These are phyloP conservation scores for Ceratobasidium sp. DNA, from an alignment of 1,284 basidiomycete species.

Conservation along the genomic window DNA sequence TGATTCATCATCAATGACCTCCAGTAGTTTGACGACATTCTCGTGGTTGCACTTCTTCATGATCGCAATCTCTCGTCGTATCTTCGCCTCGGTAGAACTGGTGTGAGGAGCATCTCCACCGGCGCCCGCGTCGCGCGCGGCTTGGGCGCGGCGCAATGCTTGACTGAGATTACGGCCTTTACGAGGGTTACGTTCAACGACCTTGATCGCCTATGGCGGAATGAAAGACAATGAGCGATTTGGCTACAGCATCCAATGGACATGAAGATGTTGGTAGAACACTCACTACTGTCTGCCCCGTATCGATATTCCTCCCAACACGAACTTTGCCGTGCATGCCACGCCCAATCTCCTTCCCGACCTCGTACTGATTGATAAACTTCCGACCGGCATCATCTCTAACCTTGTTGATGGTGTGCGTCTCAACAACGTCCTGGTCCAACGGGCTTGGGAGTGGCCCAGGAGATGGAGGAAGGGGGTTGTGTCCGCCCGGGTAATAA, in stretches of 20 bases:
- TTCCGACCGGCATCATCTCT: constrained; percentile 57
- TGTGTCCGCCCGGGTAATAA: constrained; percentile 30
- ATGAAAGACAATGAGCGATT: constrained; percentile 44
- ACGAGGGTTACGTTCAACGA: constrained; percentile 73
- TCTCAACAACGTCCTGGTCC: constrained; percentile 66
- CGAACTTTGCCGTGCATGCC: constrained; percentile 87
- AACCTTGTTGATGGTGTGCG: constrained; percentile 58
- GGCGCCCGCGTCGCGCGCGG: constrained; percentile 41
- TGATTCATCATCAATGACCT: constrained; percentile 95
- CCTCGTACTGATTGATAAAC: constrained; percentile 84
- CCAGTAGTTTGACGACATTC: constrained; percentile 90
- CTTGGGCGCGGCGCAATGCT: constrained; percentile 34
- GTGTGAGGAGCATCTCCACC: constrained; percentile 49
- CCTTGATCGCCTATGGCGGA: constrained; percentile 79
- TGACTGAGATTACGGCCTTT: constrained; percentile 58
- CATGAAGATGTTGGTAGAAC: constrained; percentile 34
- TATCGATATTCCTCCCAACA: constrained; percentile 69
- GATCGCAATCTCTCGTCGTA: constrained; percentile 93
- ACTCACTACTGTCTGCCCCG: constrained; percentile 59
- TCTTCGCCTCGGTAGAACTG: constrained; percentile 79
- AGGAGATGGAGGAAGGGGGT: constrained; percentile 44
- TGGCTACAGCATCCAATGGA: not conserved
- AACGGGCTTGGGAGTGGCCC: constrained; percentile 58
- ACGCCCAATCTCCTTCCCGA: constrained; percentile 73
- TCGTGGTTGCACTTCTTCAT: constrained; percentile 96